Base-by-base conservation (phyloP, 73 alveolate species). In the Symbiodinium pilosum region DNA sequence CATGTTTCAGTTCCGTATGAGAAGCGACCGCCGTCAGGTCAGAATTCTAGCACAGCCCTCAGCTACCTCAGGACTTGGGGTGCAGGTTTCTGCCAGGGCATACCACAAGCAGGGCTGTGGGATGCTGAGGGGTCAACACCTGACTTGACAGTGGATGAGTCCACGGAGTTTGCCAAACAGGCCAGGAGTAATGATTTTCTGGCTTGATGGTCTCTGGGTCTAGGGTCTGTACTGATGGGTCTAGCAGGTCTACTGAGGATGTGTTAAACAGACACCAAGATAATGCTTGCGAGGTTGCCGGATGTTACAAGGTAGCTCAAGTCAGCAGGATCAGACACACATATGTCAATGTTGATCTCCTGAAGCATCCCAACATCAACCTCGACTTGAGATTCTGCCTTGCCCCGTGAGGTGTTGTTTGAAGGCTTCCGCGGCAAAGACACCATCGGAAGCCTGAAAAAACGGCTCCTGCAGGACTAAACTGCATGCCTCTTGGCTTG, bases 371-470 rank as follows among this genome's bases (percentile, higher is more conserved):
- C n/a, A n/a, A n/a, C n/a, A n/a, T n/a, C n/a, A n/a, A n/a, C n/a
- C n/a, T n/a, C n/a, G n/a, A n/a, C n/a, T n/a, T n/a, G n/a, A n/a
- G n/a, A n/a, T n/a, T n/a, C n/a, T n/a, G n/a, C n/a, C n/a, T n/a
- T n/a, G n/a, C n/a, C 36, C 54, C 32, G 39, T 42, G 32, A 89
- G 95, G 95, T 68, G 6, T 7, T 68, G 24, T 30, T 89, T 4
- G 95, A 59, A 89, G 95, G 95, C n/a, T 84, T 89, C 30, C 95
- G 95, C 34, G 95, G 95, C 16, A 86, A 44, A 32, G 95, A 89
- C 71, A 89, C 87, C 39, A 43, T 89, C 44, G 11, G 20, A 40
- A 54, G 47, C 43, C 73, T 89, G 39, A 89, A 89, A 26, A 44
- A 89, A 36, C 12, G 75, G 26, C 87, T 89, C 64, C 16, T 89